These are phyloP conservation scores for Tuber umbilicatum DNA, from an alignment of 495 filamentous ascomycete species.

Conservation along the genomic window DNA sequence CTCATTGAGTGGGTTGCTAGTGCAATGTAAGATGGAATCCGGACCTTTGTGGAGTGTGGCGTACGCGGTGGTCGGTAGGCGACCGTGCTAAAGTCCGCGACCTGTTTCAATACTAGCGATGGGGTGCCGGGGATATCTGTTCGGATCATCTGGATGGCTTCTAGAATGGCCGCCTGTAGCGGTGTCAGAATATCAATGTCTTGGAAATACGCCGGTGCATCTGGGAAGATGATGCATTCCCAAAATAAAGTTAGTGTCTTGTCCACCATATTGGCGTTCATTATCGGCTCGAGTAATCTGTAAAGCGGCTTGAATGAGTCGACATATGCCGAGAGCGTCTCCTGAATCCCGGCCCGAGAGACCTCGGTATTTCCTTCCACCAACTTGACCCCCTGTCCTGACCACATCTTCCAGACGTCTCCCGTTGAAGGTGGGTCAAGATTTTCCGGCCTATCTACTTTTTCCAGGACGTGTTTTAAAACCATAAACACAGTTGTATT, in stretches of 20 bases:
- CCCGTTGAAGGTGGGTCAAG: constrained; percentile 56
- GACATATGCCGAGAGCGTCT: constrained; percentile 62
- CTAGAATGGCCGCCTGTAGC: constrained; percentile 67
- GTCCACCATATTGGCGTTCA: constrained; percentile 56
- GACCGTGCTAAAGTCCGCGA: constrained; percentile 63
- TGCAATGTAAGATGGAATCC: constrained; percentile 68
- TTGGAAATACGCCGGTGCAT: constrained; percentile 66
- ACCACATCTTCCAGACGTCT: constrained; percentile 68
- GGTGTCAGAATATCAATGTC: constrained; percentile 80
- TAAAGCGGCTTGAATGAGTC: constrained; percentile 71
- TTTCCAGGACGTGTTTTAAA: constrained; percentile 59
- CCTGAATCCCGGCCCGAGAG: constrained; percentile 39
- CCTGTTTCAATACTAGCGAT: constrained; percentile 58
- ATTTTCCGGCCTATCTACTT: constrained; percentile 46
- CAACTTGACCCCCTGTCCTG: constrained; percentile 37
- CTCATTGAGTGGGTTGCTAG: constrained; percentile 72
- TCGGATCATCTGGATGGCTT: constrained; percentile 64
- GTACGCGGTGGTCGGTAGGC: constrained; percentile 49
- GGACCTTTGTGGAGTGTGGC: constrained; percentile 27
- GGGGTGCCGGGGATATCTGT: constrained; percentile 62
- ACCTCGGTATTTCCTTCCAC: constrained; percentile 35
- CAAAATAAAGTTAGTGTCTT: constrained; percentile 51
- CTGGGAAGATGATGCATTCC: constrained; percentile 61
- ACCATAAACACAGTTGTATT: constrained; percentile 66
- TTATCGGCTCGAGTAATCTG: constrained; percentile 60